Evolutionary conservation across 805 yeast species (phyloP).

Genomic region (Suhomyces emberorum): DNA sequence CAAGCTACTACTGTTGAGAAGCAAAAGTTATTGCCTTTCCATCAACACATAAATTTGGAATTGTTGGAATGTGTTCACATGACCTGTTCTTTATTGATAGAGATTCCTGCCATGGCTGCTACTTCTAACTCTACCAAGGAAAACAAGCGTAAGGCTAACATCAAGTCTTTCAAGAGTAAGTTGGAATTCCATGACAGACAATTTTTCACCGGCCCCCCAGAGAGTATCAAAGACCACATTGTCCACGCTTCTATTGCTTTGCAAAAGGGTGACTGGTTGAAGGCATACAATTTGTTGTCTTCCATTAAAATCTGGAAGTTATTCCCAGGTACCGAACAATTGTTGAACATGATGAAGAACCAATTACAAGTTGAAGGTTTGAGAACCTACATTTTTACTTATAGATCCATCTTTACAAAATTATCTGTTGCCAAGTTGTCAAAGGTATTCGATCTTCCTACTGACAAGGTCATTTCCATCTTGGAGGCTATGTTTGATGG

Average conservation of each 20-base stretch:
- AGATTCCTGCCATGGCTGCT: slow-evolving; percentile 84
- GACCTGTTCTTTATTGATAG: slow-evolving; percentile 84
- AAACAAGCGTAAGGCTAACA: slow-evolving; percentile 50
- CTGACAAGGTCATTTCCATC: slow-evolving; percentile 54
- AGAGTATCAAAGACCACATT: slow-evolving; percentile 88
- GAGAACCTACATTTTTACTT: slow-evolving; percentile 87
- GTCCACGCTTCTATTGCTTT: slow-evolving; percentile 89
- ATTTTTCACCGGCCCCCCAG: slow-evolving; percentile 96
- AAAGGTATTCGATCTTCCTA: slow-evolving; percentile 60
- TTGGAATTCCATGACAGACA: slow-evolving; percentile 92
- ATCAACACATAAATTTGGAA: slow-evolving; percentile 96
- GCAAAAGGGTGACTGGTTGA: slow-evolving; percentile 86
- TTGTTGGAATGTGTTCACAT: slow-evolving; percentile 90
- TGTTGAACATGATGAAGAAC: slow-evolving; percentile 67
- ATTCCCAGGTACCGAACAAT: slow-evolving; percentile 62
- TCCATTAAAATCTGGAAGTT: slow-evolving; percentile 85
- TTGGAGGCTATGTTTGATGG: slow-evolving; percentile 72
- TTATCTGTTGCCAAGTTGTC: slow-evolving; percentile 68
- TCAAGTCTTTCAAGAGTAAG: slow-evolving; percentile 86
- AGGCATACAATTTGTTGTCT: slow-evolving; percentile 66
- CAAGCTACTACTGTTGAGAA: slow-evolving; percentile 57
- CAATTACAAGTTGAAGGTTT: slow-evolving; percentile 88
- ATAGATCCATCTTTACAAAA: slow-evolving; percentile 70
- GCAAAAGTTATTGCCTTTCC: slow-evolving; percentile 91
- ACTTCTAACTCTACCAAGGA: slow-evolving; percentile 58